Evolutionary conservation across 768 basidiomycete species (phyloP).

Genomic region (Lentinula detonsa): DNA sequence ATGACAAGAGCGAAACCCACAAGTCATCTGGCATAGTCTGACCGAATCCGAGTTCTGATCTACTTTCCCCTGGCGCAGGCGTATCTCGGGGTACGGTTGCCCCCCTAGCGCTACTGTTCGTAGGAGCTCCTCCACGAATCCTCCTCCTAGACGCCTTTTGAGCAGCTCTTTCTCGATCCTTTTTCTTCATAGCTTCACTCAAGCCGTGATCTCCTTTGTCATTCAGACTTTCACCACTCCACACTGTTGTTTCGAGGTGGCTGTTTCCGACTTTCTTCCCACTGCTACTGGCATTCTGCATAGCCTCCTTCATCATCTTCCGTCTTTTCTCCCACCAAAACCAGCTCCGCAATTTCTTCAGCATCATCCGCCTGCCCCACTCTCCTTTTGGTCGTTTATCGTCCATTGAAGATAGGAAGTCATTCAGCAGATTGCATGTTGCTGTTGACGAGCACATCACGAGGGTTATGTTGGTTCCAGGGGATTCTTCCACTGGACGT

Average conservation of each 20-base stretch:
- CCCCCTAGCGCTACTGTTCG: slow-evolving; percentile 11
- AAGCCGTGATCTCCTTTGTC: slow-evolving; percentile 29
- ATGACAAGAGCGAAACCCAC: background rate
- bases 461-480: slow-evolving; percentile 71
- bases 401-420: slow-evolving; percentile 72
- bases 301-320: slow-evolving; percentile 20
- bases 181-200: slow-evolving; percentile 73
- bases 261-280: slow-evolving; percentile 7
- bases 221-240: slow-evolving; percentile 13
- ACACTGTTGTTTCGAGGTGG: slow-evolving; percentile 9
- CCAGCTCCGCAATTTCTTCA: slow-evolving; percentile 63
- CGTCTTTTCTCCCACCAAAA: slow-evolving; percentile 71
- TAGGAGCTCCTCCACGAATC: slow-evolving; percentile 66
- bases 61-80: background rate
- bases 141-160: slow-evolving; percentile 62
- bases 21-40: background rate
- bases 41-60: background rate
- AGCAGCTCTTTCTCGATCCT: slow-evolving; percentile 60
- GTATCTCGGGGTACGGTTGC: slow-evolving; percentile 2
- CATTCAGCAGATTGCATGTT: slow-evolving; percentile 66
- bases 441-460: slow-evolving; percentile 84
- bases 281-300: slow-evolving; percentile 5
- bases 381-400: slow-evolving; percentile 47
- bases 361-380: slow-evolving; percentile 76
- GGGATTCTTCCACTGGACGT: background rate